phyloP scores from a whole-genome alignment of 1,139 yeast species.

The Diutina pseudorugosa region DNA sequence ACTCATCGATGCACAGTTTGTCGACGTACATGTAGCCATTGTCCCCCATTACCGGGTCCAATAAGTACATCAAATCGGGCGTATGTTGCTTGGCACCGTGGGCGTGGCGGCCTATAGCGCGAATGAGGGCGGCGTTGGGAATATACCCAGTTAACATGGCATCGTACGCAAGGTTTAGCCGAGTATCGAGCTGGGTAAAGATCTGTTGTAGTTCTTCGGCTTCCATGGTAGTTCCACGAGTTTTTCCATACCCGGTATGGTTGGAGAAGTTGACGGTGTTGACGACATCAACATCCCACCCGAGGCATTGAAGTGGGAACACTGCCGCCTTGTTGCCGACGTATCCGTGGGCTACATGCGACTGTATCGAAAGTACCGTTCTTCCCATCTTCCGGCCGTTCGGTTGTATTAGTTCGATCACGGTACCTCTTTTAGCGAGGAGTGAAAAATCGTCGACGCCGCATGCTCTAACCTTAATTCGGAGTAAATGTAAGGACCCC shows the following conservation, averaged over 20 bases:
- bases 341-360: slow-evolving; percentile 81
- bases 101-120: not conserved
- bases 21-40: slow-evolving; percentile 74
- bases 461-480: not conserved
- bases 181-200: not conserved
- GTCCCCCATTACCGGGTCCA: slow-evolving; percentile 95
- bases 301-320: slow-evolving; percentile 63
- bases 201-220: not conserved
- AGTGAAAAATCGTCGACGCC: not conserved
- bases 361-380: slow-evolving; percentile 37
- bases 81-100: not conserved
- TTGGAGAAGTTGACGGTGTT: slow-evolving; percentile 75
- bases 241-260: slow-evolving; percentile 66
- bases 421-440: not conserved
- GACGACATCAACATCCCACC: slow-evolving; percentile 78
- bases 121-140: slow-evolving; percentile 11
- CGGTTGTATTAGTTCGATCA: not conserved
- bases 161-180: slow-evolving; percentile 10
- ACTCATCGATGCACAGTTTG: slow-evolving; percentile 53
- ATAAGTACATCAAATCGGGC: slow-evolving; percentile 36
- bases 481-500: not conserved
- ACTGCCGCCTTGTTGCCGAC: slow-evolving; percentile 76
- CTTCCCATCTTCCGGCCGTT: not conserved
- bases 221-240: not conserved
- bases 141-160: slow-evolving; percentile 26